Conservation (phyloP, 2,329 filamentous ascomycete genomes). For the Hansfordia pulvinata region DNA sequence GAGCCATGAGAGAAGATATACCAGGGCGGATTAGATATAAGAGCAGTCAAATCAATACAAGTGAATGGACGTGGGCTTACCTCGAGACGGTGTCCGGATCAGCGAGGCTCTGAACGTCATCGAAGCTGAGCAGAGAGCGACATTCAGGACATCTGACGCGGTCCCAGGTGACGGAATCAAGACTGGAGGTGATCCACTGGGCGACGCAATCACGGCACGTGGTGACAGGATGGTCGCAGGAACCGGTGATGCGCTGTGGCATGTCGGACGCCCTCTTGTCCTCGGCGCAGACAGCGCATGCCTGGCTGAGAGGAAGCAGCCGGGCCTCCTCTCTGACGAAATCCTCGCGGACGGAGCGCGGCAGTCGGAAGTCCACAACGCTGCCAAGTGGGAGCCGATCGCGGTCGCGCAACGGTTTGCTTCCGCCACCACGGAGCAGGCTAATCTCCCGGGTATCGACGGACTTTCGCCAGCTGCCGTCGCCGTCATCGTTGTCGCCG, state of each 20-base stretch:
- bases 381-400: constrained; percentile 10
- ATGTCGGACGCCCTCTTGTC: constrained; percentile 19
- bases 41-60: background rate
- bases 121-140: constrained; percentile 12
- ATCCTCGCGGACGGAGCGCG: constrained; percentile 10
- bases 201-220: constrained; percentile 19
- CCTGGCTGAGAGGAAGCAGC: constrained; percentile 15
- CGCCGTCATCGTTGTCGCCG: too few relatives aligned
- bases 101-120: constrained; percentile 16
- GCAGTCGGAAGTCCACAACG: constrained; percentile 17
- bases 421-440: constrained; percentile 6
- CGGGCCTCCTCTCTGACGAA: constrained; percentile 18
- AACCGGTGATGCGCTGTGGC: constrained; percentile 13
- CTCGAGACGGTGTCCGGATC: constrained; percentile 12
- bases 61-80: too few relatives aligned
- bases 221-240: constrained; percentile 14
- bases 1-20: too few relatives aligned
- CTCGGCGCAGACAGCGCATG: constrained; percentile 19
- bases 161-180: constrained; percentile 16
- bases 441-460: too few relatives aligned
- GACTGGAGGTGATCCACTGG: constrained; percentile 18
- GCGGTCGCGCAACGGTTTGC: constrained; percentile 5
- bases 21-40: background rate
- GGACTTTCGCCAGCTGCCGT: too few relatives aligned
- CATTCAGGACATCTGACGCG: constrained; percentile 21